Evolutionary conservation across 495 filamentous ascomycete genomes (phyloP).

Genomic region (Lepidopterella palustris): DNA sequence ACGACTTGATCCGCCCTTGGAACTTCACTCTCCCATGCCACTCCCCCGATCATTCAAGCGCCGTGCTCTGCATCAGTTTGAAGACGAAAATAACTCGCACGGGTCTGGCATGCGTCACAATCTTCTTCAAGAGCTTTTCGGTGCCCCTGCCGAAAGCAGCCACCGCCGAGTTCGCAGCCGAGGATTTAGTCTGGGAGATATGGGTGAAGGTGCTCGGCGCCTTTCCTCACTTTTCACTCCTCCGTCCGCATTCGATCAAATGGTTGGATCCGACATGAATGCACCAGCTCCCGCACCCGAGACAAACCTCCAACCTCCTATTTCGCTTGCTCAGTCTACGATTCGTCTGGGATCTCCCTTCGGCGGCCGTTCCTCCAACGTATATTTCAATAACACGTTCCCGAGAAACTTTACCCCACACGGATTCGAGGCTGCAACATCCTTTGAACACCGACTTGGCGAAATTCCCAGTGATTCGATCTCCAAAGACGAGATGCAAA

Average conservation of each 20-base stretch:
- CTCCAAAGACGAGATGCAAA: background rate
- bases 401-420: slow-evolving; percentile 33
- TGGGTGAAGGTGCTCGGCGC: slow-evolving; percentile 33
- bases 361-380: slow-evolving; percentile 23
- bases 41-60: slow-evolving; percentile 50
- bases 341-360: slow-evolving; percentile 40
- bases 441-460: slow-evolving; percentile 30
- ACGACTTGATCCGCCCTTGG: slow-evolving; percentile 25
- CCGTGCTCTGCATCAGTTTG: slow-evolving; percentile 43
- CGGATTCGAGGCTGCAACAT: slow-evolving; percentile 23
- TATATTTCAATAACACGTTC: slow-evolving; percentile 34
- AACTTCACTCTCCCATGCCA: slow-evolving; percentile 34
- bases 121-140: slow-evolving; percentile 47
- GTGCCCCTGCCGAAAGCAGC: slow-evolving; percentile 34
- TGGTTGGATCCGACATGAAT: background rate
- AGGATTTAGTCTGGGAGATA: slow-evolving; percentile 56
- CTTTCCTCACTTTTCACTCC: slow-evolving; percentile 31
- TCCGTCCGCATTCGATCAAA: slow-evolving; percentile 14
- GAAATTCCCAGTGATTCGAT: slow-evolving; percentile 15
- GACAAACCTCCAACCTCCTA: background rate
- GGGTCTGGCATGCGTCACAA: slow-evolving; percentile 40
- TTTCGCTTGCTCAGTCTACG: slow-evolving; percentile 27
- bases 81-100: slow-evolving; percentile 37
- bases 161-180: slow-evolving; percentile 46
- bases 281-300: slow-evolving; percentile 7